Conservation (phyloP, 2,329 filamentous ascomycete genomes). For the Trichoderma koningiopsis region DNA sequence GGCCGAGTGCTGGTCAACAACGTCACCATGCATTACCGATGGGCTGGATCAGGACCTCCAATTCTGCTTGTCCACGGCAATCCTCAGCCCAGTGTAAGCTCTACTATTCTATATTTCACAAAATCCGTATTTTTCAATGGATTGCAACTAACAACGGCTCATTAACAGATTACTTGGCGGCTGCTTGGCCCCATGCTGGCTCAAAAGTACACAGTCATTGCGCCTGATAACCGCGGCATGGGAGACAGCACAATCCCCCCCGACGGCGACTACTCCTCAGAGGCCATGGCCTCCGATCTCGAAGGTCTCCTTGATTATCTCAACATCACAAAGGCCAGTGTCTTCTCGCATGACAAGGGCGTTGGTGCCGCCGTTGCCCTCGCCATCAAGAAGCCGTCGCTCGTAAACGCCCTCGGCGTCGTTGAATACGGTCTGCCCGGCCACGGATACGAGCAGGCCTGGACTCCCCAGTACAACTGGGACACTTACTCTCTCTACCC, state of each 20-base stretch:
- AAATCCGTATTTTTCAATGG: background rate
- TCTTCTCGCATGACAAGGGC: slow-evolving; percentile 51
- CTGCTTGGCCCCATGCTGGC: slow-evolving; percentile 44
- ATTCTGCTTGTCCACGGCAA: slow-evolving; percentile 46
- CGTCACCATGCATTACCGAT: slow-evolving; percentile 46
- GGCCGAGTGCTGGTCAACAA: slow-evolving; percentile 41
- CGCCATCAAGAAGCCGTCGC: slow-evolving; percentile 39
- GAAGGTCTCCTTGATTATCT: slow-evolving; percentile 45
- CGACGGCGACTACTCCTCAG: slow-evolving; percentile 44
- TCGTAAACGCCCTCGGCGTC: slow-evolving; percentile 35
- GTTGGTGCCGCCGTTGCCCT: slow-evolving; percentile 45
- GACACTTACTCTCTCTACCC: slow-evolving; percentile 45
- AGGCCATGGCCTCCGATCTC: slow-evolving; percentile 8
- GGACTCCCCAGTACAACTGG: background rate
- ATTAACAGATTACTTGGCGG: slow-evolving; percentile 37
- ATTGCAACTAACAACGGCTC: background rate
- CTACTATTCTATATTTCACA: background rate
- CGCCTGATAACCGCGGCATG: slow-evolving; percentile 45
- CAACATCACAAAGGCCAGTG: slow-evolving; percentile 44
- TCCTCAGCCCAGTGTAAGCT: slow-evolving; percentile 39
- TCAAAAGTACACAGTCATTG: slow-evolving; percentile 47
- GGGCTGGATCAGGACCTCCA: slow-evolving; percentile 44
- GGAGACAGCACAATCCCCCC: slow-evolving; percentile 45
- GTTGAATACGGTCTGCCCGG: background rate
- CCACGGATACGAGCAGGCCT: background rate